These are phyloP conservation scores for Trypanosoma melophagium DNA, from an alignment of 208 protist species.

Conservation along the genomic window DNA sequence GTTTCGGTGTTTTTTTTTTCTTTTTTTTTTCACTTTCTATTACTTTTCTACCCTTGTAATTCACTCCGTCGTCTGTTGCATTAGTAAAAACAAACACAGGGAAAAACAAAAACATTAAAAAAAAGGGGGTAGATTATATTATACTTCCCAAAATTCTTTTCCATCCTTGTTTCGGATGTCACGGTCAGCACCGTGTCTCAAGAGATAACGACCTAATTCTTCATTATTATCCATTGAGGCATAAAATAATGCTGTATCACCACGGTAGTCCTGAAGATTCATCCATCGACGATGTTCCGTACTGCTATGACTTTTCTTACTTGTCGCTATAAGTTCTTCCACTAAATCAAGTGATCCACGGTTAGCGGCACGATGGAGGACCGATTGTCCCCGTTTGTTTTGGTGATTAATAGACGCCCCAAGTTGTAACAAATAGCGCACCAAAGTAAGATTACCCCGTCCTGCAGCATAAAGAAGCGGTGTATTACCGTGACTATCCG, in stretches of 20 bases:
- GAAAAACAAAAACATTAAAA: constrained; percentile 15
- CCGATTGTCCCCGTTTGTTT: constrained; percentile 75
- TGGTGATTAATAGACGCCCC: constrained; percentile 65
- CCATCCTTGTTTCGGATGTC: constrained; percentile 87
- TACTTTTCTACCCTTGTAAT: too few species aligned
- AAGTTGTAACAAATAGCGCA: constrained; percentile 61
- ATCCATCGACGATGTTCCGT: constrained; percentile 67
- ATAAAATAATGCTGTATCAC: constrained; percentile 90
- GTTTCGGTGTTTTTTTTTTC: too few species aligned
- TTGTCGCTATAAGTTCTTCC: constrained; percentile 68
- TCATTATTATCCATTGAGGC: constrained; percentile 91
- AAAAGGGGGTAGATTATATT: constrained; percentile 20
- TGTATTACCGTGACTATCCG: constrained; percentile 71
- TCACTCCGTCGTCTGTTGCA: not conserved
- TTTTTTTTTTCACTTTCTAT: too few species aligned
- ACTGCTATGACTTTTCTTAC: constrained; percentile 44
- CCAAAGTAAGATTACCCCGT: constrained; percentile 55
- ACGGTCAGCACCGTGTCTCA: constrained; percentile 78
- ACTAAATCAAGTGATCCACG: constrained; percentile 70
- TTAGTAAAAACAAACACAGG: not conserved
- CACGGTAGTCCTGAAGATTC: constrained; percentile 77
- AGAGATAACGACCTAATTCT: constrained; percentile 78
- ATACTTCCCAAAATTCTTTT: constrained; percentile 90
- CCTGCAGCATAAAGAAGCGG: constrained; percentile 64
- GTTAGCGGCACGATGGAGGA: constrained; percentile 79